Base-by-base conservation (phyloP, 129 eudicot species). In the Flaveria bidentis region DNA sequence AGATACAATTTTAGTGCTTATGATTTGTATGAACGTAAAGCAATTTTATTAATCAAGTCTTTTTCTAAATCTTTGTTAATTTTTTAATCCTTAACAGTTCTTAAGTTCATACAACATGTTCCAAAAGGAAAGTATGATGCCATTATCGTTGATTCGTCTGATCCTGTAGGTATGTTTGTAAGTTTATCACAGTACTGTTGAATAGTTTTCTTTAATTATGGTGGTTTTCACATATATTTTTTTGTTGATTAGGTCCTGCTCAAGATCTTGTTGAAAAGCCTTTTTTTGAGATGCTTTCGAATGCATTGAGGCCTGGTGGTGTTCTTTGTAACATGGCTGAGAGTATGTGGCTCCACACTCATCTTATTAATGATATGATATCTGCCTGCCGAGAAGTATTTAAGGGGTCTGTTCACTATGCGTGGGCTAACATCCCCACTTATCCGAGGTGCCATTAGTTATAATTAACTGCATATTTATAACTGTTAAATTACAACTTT, bases 271-370 rank as follows among this genome's bases (percentile, higher is more conserved):
- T 94, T 17, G 96, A 94, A 78, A 87, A 51, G 76, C 99, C 99
- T 10, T 94, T 94, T 73, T 94, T 94, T 70, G 86, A 89, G 83
- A 91, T 89, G 67, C 67, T 89, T 26, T 91, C 94, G 6, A 87
- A 86, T 80, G 97, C 99, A 64, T 79, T 94, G 50, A 82, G 87
- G 84, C 92, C 96, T 50, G 99, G 99, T 80, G 99, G 99, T 74
- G 97, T 94, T 41, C 89, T 94, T 12, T 94, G 99, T 84, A 94
- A 86, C 84, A 94, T 94, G 99, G 94, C 97, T 13, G 99, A 94
- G 50, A 94, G 99, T 61, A 84, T 91, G 93, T 94, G 99, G 99
- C 92, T 94, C 46, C 99, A 94, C 74, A 94, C 99, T 26, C 99
- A 94, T 87, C 90, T 91, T 33, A 94, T 94, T 76, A 89, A 91